phyloP scores from a whole-genome alignment of 1,284 basidiomycete species.

The Cystobasidiaceae sp. region DNA sequence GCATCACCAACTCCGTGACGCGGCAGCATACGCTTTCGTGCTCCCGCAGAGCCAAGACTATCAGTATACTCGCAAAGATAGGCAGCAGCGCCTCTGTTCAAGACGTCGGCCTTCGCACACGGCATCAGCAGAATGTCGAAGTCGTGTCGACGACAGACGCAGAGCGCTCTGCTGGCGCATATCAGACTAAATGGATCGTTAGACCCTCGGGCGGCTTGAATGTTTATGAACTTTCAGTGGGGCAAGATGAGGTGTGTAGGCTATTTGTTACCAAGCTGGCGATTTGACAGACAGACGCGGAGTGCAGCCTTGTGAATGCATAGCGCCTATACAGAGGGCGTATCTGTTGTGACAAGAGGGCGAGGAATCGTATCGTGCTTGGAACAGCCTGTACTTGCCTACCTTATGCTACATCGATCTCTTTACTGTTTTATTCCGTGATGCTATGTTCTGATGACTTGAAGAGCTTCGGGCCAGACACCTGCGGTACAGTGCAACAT shows the following conservation, averaged over 20 bases:
- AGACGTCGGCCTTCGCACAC: not conserved
- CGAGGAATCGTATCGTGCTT: too few relatives aligned
- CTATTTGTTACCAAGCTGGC: slow-evolving; percentile 3
- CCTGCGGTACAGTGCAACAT: not conserved
- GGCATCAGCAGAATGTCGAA: not conserved
- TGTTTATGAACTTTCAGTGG: not conserved
- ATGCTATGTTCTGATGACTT: slow-evolving; percentile 12
- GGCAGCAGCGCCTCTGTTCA: not conserved
- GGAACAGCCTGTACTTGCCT: too few relatives aligned
- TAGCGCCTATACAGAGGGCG: too few relatives aligned
- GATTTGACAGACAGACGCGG: not conserved
- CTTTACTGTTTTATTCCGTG: not conserved
- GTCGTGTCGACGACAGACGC: not conserved
- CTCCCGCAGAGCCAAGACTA: not conserved
- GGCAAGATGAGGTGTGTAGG: not conserved
- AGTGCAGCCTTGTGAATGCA: too few relatives aligned
- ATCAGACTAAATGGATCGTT: not conserved
- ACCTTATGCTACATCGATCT: not conserved
- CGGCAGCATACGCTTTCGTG: slow-evolving; percentile 9
- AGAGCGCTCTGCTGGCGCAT: not conserved
- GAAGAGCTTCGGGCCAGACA: slow-evolving; percentile 21
- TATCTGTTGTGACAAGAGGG: too few relatives aligned
- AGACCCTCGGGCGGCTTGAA: not conserved
- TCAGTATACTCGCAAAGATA: not conserved
- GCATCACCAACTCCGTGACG: not conserved